Base-by-base conservation (phyloP, 306 rosid genomes). In the Acmispon strigosus region DNA sequence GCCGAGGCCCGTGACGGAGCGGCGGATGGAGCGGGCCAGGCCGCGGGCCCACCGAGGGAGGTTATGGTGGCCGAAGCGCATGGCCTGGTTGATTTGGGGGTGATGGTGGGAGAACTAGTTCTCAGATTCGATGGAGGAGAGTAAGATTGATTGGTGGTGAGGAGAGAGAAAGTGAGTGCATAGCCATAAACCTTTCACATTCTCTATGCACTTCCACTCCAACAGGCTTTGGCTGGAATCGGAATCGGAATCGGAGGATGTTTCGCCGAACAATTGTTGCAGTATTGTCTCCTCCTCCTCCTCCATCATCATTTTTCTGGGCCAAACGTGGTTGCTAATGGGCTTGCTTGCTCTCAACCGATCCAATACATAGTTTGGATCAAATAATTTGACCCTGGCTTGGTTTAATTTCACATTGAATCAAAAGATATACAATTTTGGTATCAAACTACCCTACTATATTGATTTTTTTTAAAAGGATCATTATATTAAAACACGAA, bases 1-100 rank as follows among this genome's bases (percentile, higher is more conserved):
- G n/a, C n/a, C n/a, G 48, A 1, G 61, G 69, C 22, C 57, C 48
- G 79, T 48, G 50, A 84, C 49, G 50, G 58, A 76, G 34, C 76
- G 76, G 22, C 50, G 76, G 45, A 93, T 70, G 37, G 84, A 84
- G 44, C 70, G 37, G 8, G 97, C 80, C 50, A 90, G 72, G 58
- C 69, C 78, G 20, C 13, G 72, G 12, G 96, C 86, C 98, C 98
- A 93, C 5, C 67, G 13, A 17, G 96, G 98, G 36, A 92, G 96
- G 61, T 75, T 53, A 34, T 66, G 60, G 13, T 80, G 76, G 13
- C 98, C 98, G 54, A 92, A 92, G 60, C 89, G 83, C 98, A 92
- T 92, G 43, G 98, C 96, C 87, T 92, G 83, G 74, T 90, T 82
- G 7, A 81, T 72, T 53, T 87, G 78, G 37, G 92, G 87, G 47